Evolutionary conservation across 2,329 filamentous ascomycete genomes (phyloP), one percentile per base, ranked within the genome.

Genomic region (Pleomassaria siparia): DNA sequence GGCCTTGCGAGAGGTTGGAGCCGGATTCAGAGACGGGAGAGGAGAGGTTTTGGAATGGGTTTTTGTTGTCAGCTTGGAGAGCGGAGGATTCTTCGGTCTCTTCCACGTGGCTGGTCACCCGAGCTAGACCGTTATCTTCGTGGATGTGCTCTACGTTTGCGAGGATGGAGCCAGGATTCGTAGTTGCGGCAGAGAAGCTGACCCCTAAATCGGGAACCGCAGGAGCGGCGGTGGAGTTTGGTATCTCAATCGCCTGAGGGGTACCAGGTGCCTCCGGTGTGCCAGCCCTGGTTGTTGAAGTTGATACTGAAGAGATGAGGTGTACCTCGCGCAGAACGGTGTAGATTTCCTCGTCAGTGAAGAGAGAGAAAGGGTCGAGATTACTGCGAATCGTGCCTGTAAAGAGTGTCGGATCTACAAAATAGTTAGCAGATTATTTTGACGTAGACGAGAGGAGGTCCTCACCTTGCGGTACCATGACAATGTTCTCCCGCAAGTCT

Each of bases 1-100:
- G 94, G 39, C 94, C 94, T 72, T 99, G 94, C 0, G 92, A 97
- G 10, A 99, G 80, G 64, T 99, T 99, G 53, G 87, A 87, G 40
- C 94, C 94, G 0, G 91, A 96, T 67, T 97, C 94, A 1, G 88
- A 84, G 30, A 99, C 88, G 0, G 86, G 76, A 1, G 89, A 94
- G 24, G 84, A 83, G 26, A 99, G 83, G 65, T 96, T 91, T 36
- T 87, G 79, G 81, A 99, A 97, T 49, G 96, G 77, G 69, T 97
- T 99, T 74, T 95, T 96, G 79, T 99, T 99, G 45, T 88, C 86
- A 13, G 81, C 70, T 8, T 81, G 60, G 35, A 63, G 58, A 35
- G 58, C 49, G 10, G 44, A 48, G n/a, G 51, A 53, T 37, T 54
- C 50, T 20, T 67, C 70, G 20, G 68, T 60, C 3, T 64, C 59